These are phyloP conservation scores for Alternaria consortialis DNA, from an alignment of 2,329 filamentous ascomycete species.

Conservation along the genomic window DNA sequence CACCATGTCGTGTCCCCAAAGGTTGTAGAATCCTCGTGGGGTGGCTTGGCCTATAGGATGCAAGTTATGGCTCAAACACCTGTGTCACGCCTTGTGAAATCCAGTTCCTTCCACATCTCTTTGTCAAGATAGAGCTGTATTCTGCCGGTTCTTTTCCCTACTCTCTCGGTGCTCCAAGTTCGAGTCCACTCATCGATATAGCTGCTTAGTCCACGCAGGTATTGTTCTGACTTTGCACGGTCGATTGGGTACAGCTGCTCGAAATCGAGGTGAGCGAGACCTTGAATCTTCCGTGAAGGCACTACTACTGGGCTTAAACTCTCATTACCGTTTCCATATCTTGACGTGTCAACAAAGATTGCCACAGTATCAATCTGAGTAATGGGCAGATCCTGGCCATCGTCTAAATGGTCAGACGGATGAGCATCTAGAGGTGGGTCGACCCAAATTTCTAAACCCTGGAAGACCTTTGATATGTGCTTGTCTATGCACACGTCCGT, in stretches of 20 bases:
- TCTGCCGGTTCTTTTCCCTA: background rate
- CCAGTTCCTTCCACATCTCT: constrained; percentile 1
- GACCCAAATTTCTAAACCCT: constrained; percentile 6
- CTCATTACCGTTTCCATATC: constrained; percentile 2
- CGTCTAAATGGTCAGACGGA: background rate
- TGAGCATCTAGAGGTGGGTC: background rate
- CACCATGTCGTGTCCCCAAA: background rate
- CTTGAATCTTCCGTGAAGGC: background rate
- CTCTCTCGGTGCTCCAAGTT: background rate
- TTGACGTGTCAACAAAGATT: background rate
- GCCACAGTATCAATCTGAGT: background rate
- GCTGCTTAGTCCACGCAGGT: background rate
- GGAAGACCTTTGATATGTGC: background rate
- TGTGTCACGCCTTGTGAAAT: background rate
- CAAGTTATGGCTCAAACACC: background rate
- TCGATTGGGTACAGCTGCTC: constrained; percentile 5
- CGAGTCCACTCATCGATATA: background rate
- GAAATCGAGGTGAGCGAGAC: constrained; percentile 1
- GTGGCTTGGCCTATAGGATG: background rate
- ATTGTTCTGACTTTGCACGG: constrained; percentile 1
- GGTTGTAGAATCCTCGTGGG: background rate
- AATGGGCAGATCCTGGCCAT: background rate
- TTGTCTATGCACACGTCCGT: background rate
- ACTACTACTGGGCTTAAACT: background rate
- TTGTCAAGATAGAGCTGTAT: background rate